A percentile compares a stretch with the other conserved stretches of the same genome.
Conservation (phyloP, 139 green algal species). For the Mesostigma viride region DNA sequence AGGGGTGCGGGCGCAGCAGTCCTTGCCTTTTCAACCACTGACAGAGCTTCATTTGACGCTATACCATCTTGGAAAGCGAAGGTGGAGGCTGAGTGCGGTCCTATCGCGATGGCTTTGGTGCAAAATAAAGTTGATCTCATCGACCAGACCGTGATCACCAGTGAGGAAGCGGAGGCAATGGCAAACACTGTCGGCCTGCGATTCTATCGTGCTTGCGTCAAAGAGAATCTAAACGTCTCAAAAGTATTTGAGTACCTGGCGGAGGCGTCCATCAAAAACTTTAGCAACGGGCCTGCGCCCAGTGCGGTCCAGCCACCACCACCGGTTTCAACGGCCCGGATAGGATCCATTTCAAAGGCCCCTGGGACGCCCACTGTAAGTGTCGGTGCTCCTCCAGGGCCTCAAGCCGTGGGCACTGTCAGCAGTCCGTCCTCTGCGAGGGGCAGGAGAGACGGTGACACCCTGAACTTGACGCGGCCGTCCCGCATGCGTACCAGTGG, state of each 20-base stretch:
- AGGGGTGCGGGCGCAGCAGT: slow-evolving; percentile 48
- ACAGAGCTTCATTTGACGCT: slow-evolving; percentile 55
- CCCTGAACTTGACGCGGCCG: too few species aligned
- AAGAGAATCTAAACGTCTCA: slow-evolving; percentile 57
- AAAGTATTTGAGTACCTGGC: neutral
- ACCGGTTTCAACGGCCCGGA: too few species aligned
- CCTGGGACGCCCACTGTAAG: too few species aligned
- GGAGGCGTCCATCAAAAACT: neutral
- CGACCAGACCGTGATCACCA: slow-evolving; percentile 35
- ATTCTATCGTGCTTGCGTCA: slow-evolving; percentile 61
- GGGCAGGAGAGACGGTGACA: too few species aligned
- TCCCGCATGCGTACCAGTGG: too few species aligned
- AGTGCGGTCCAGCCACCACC: too few species aligned
- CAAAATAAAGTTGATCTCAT: slow-evolving; percentile 64
- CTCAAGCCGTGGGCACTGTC: too few species aligned
- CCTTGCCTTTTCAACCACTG: slow-evolving; percentile 59
- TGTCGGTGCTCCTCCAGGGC: too few species aligned
- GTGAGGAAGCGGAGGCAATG: slow-evolving; percentile 49
- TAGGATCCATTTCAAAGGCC: too few species aligned
- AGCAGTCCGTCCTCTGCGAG: too few species aligned
- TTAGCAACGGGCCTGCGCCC: too few species aligned
- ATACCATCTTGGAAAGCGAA: slow-evolving; percentile 50
- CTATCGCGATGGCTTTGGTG: slow-evolving; percentile 52
- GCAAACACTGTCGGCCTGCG: slow-evolving; percentile 44
- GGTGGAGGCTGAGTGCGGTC: slow-evolving; percentile 44